Percentiles rank a stretch among this genome's conserved stretches.
Conservation (phyloP, 2,329 filamentous ascomycete species). For the Aspergillus pseudoviridinutans region DNA sequence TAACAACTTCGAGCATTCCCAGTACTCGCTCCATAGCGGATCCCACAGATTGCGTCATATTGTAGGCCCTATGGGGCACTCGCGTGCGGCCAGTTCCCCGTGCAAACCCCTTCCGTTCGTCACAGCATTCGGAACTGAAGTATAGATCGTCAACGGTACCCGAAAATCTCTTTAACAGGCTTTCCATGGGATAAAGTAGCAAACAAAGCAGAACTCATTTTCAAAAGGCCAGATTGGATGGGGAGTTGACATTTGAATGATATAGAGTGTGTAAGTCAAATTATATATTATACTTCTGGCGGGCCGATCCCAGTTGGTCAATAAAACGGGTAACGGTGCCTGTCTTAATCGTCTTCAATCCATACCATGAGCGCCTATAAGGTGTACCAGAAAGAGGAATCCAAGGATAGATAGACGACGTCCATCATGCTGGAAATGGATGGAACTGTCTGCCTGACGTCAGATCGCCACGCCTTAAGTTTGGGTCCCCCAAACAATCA, state of each 20-base stretch:
- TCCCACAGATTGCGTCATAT: not conserved
- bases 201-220: not conserved
- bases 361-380: not conserved
- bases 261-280: not conserved
- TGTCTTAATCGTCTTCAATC: not conserved
- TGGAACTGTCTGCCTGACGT: slow-evolving; percentile 4
- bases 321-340: too few species aligned
- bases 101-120: not conserved
- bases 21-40: not conserved
- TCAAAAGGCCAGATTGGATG: not conserved
- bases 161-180: too few species aligned
- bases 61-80: not conserved
- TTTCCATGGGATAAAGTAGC: too few species aligned
- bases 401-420: not conserved
- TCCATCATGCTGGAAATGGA: slow-evolving; percentile 1
- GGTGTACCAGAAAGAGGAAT: not conserved
- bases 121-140: not conserved
- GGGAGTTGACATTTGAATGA: not conserved
- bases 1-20: not conserved
- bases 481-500: not conserved
- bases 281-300: not conserved
- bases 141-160: too few species aligned
- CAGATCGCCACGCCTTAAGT: slow-evolving; percentile 1
- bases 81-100: not conserved
- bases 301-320: not conserved